Conservation (phyloP, 805 yeast genomes). For the Candida sithepensis region DNA sequence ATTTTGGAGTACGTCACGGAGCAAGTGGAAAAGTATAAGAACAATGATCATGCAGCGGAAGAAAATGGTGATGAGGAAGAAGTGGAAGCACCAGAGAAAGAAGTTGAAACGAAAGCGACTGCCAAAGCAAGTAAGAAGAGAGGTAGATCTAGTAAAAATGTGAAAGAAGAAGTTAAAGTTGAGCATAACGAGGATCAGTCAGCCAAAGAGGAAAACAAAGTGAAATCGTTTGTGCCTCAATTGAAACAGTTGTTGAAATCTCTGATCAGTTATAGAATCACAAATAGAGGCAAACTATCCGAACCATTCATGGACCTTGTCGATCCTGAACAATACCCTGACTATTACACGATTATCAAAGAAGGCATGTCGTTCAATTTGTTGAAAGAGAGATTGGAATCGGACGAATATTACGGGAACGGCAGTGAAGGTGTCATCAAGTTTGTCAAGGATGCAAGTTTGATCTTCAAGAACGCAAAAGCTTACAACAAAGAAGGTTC, state of each 20-base stretch:
- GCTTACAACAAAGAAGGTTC: constrained; percentile 72
- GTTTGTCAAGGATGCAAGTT: constrained; percentile 53
- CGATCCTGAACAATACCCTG: constrained; percentile 68
- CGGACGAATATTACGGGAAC: constrained; percentile 47
- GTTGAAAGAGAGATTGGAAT: constrained; percentile 52
- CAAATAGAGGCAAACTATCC: constrained; percentile 50
- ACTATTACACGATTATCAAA: constrained; percentile 68
- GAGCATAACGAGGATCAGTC: constrained; percentile 1
- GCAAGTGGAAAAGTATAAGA: constrained; percentile 37
- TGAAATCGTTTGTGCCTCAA: constrained; percentile 12
- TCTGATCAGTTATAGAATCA: constrained; percentile 41
- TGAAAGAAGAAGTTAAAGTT: not conserved
- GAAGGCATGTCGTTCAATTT: constrained; percentile 71
- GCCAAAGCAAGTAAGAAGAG: constrained; percentile 5
- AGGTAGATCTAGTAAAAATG: constrained; percentile 1
- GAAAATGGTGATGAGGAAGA: no score
- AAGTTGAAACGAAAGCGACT: not conserved
- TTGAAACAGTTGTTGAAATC: constrained; percentile 33
- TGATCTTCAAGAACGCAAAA: constrained; percentile 78
- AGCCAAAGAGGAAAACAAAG: not conserved
- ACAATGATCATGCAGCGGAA: constrained; percentile 21
- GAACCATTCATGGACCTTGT: constrained; percentile 78
- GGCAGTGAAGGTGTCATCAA: constrained; percentile 48
- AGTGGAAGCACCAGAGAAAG: not conserved
- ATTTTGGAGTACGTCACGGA: constrained; percentile 55